Evolutionary conservation across 75 land plant genomes (phyloP).

Genomic region (Picea glauca): DNA sequence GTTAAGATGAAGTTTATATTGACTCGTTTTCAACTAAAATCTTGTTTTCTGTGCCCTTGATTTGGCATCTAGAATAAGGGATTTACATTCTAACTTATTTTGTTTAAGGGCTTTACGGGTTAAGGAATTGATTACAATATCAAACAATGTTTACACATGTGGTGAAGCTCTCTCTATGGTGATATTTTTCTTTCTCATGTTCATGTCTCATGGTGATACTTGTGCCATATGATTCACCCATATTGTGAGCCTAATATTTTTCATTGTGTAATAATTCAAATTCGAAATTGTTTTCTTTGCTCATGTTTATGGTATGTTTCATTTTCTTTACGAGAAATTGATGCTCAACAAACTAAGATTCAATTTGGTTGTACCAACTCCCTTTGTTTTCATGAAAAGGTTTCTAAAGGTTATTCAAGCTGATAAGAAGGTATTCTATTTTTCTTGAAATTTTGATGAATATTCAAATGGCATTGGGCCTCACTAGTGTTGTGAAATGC

Average conservation of each 20-base stretch:
- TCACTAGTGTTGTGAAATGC: no score
- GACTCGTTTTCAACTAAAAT: neutral
- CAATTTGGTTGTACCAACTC: constrained; percentile 70
- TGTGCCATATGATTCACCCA: neutral
- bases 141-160: constrained; percentile 61
- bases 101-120: constrained; percentile 19
- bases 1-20: neutral
- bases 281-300: constrained; percentile 4
- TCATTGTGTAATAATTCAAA: neutral
- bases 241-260: neutral
- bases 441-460: no score
- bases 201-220: neutral
- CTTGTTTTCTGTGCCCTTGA: neutral
- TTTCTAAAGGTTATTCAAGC: constrained; percentile 83
- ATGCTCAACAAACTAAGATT: constrained; percentile 65
- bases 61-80: neutral
- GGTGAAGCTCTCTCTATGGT: constrained; percentile 69
- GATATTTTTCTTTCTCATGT: constrained; percentile 1
- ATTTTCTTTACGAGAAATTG: constrained; percentile 51
- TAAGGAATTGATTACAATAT: constrained; percentile 52
- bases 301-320: neutral
- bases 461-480: no score
- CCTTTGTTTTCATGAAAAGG: constrained; percentile 79
- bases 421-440: constrained; percentile 42
- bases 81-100: neutral